Evolutionary conservation across 148 eudicot species (phyloP), one percentile per base, ranked within the genome.

Genomic region (Suaeda aralocaspica): DNA sequence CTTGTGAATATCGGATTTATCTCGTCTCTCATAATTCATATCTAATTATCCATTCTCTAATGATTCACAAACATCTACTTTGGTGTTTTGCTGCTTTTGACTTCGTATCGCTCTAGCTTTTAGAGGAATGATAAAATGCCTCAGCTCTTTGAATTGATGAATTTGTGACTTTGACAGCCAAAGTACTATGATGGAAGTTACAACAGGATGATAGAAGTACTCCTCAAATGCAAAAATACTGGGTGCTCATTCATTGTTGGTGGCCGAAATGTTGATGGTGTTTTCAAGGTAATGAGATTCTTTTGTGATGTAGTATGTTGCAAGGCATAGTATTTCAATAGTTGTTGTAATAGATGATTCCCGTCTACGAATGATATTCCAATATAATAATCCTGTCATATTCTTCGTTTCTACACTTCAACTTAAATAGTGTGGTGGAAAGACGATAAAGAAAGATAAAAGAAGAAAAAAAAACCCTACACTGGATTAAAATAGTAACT

Each of bases 221-320:
- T 94, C n/a, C 69, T 68, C n/a, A 76, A 78, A 72, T 94, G 98
- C 88, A 94, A 94, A 78, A 91, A 67, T 60, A 91, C 96, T 11
- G 97, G 92, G 49, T 83, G 85, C 70, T 71, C 79, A 25, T 94
- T 94, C 74, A 86, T 94, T 4, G 98, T 94, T 41, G 98, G 92
- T 73, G 98, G 98, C 67, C 81, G 98, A 68, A 81, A 80, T 76
- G 82, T 91, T 5, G 84, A 87, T 82, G 98, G 98, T 9, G 81
- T 72, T 66, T 91, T 89, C 72, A 84, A 89, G 98, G 98, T 94
- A 72, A 72, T 55, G 19, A 45, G n/a, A 31, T 50, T 29, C 18
- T 59, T 60, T 39, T 34, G 48, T 11, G 13, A 36, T 8, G 8
- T 36, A 3, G 41, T 36, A 8, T 36, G 8, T 36, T 36, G n/a